These are phyloP conservation scores for Pistacia integerrima DNA, from an alignment of 345 rosid species.

Conservation along the genomic window DNA sequence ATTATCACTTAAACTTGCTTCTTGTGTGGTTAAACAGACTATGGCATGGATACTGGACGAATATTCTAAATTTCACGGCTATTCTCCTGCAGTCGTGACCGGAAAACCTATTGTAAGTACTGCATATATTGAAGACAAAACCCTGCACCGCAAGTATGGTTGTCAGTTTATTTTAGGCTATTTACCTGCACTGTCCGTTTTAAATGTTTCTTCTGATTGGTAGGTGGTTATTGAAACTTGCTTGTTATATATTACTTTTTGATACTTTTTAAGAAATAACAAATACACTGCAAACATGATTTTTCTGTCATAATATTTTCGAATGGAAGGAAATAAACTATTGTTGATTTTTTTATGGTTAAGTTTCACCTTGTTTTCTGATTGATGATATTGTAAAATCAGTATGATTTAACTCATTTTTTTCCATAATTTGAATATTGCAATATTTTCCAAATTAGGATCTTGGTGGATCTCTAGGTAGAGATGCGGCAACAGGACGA, in stretches of 20 bases:
- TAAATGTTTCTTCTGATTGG: not conserved
- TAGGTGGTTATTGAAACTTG: not conserved
- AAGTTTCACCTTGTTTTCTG: not conserved
- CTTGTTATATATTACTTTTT: not conserved
- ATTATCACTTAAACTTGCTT: constrained; percentile 3
- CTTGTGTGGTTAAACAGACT: constrained; percentile 49
- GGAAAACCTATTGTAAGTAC: constrained; percentile 85
- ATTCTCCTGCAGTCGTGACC: constrained; percentile 93
- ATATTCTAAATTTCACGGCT: constrained; percentile 90
- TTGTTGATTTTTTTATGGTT: not conserved
- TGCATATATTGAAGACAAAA: not conserved
- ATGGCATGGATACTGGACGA: constrained; percentile 99
- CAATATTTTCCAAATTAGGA: constrained; percentile 43
- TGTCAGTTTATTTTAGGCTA: not conserved
- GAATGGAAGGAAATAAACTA: not conserved
- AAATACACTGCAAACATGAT: not conserved
- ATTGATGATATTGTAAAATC: no score
- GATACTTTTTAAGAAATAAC: not conserved
- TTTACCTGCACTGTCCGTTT: not conserved
- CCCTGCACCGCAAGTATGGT: not conserved
- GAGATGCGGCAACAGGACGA: constrained; percentile 98
- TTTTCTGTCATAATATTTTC: not conserved
- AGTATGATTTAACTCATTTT: no score
- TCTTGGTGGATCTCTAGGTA: constrained; percentile 96
- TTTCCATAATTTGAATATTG: not conserved